These are phyloP conservation scores for Medicago arabica DNA, from an alignment of 306 rosid genomes.

Conservation along the genomic window DNA sequence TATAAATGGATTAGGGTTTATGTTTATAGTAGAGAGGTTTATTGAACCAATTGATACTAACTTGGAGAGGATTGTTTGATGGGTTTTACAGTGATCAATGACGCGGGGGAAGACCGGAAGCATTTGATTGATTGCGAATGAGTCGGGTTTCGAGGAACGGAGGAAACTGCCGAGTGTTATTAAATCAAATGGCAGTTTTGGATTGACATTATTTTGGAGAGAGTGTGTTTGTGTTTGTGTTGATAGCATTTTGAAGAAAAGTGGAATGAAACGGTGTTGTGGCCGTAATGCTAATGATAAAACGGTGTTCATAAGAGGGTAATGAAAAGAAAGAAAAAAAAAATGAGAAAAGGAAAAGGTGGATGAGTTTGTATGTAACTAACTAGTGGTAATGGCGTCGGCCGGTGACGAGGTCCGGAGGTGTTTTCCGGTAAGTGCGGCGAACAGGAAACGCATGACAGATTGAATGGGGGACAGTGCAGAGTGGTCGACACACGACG, in stretches of 20 bases:
- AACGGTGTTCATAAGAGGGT: neutral
- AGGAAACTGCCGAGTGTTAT: constrained; percentile 60
- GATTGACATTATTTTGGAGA: neutral
- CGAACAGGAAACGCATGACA: no score
- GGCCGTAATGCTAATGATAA: neutral
- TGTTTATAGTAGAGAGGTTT: neutral
- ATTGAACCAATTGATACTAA: constrained; percentile 54
- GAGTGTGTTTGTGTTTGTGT: neutral
- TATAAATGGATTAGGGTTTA: constrained; percentile 56
- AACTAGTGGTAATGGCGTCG: neutral
- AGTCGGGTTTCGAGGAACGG: constrained; percentile 54
- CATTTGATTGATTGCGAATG: constrained; percentile 45
- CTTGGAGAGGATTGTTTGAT: constrained; percentile 44
- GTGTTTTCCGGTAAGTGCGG: neutral
- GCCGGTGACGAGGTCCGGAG: neutral
- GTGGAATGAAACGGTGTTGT: neutral
- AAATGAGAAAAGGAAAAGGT: neutral
- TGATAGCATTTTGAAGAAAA: neutral
- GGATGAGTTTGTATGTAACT: neutral
- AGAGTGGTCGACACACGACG: no score
- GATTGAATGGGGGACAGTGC: no score
- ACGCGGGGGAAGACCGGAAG: constrained; percentile 49
- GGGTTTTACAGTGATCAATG: constrained; percentile 44
- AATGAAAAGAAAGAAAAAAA: neutral
- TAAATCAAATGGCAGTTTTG: constrained; percentile 60